Percentiles rank a stretch among this genome's conserved stretches.
These are phyloP conservation scores for Lophium mytilinum DNA, from an alignment of 495 filamentous ascomycete genomes.

Conservation along the genomic window DNA sequence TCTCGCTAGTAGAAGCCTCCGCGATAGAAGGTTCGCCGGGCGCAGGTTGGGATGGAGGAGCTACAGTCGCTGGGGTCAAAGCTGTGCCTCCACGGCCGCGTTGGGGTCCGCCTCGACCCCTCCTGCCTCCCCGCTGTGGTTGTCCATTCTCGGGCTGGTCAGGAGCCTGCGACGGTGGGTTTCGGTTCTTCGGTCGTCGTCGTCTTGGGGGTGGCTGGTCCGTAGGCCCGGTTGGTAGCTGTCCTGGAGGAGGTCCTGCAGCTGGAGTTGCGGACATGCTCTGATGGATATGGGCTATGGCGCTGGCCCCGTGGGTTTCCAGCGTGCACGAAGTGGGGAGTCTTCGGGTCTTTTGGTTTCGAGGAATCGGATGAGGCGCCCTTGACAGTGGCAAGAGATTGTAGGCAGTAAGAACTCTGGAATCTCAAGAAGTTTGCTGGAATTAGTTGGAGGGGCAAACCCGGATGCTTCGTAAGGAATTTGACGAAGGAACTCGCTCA, in stretches of 20 bases:
- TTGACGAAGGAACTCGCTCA: neutral
- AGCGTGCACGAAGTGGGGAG: neutral
- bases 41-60: neutral
- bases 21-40: constrained; percentile 8
- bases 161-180: neutral
- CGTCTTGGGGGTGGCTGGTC: neutral
- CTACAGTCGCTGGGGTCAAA: constrained; percentile 20
- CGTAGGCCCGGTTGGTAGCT: neutral
- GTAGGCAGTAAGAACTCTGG: too few relatives aligned
- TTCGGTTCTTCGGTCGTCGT: neutral
- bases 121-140: constrained; percentile 1
- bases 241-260: neutral
- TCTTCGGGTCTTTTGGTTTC: neutral
- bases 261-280: neutral
- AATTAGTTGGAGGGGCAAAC: neutral
- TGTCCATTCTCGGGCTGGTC: neutral
- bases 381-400: neutral
- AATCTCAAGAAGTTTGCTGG: too few relatives aligned
- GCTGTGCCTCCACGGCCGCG: constrained; percentile 1
- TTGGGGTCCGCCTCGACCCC: neutral
- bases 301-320: neutral
- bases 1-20: constrained; percentile 6
- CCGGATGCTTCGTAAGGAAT: neutral
- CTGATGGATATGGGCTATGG: neutral
- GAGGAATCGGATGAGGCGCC: neutral